phyloP scores from a whole-genome alignment of 345 rosid species.

The Stellera chamaejasme region DNA sequence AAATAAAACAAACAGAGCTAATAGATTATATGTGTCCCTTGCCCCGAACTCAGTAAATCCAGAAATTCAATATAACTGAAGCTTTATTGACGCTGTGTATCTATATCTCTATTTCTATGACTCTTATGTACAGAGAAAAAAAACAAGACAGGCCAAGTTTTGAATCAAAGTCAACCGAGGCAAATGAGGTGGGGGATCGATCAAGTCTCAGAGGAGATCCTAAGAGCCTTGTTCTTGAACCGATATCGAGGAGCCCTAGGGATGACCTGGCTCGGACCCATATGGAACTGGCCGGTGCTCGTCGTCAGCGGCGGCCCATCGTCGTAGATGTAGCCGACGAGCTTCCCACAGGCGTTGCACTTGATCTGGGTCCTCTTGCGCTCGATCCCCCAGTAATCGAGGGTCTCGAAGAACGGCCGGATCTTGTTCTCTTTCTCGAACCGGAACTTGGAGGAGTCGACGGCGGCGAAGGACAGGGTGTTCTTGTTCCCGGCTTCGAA shows the following conservation, averaged over 20 bases:
- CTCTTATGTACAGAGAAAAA: too few relatives aligned
- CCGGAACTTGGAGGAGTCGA: slow-evolving; percentile 61
- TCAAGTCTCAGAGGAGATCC: slow-evolving; percentile 52
- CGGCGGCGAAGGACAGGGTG: slow-evolving; percentile 57
- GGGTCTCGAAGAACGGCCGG: slow-evolving; percentile 74
- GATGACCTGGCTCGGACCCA: slow-evolving; percentile 82
- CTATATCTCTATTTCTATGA: too few relatives aligned
- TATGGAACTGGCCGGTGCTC: slow-evolving; percentile 56
- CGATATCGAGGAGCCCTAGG: slow-evolving; percentile 74
- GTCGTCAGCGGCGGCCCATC: slow-evolving; percentile 74
- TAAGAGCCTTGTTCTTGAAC: slow-evolving; percentile 63
- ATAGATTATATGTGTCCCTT: too few relatives aligned
- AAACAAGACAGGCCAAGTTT: neutral
- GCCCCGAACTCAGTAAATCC: too few relatives aligned
- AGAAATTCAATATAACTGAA: too few relatives aligned
- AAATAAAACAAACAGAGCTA: too few relatives aligned
- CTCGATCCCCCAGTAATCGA: slow-evolving; percentile 84
- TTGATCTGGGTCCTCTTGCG: slow-evolving; percentile 64
- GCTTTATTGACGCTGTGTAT: too few relatives aligned
- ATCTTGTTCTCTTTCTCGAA: slow-evolving; percentile 81
- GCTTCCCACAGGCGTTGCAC: slow-evolving; percentile 50
- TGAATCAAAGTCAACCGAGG: neutral
- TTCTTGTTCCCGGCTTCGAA: slow-evolving; percentile 95
- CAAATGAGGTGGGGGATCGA: too few relatives aligned
- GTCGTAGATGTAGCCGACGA: slow-evolving; percentile 65